Evolutionary conservation across 2,329 filamentous ascomycete genomes (phyloP), one percentile per base, ranked within the genome.

Genomic region (Lecanosticta acicola): DNA sequence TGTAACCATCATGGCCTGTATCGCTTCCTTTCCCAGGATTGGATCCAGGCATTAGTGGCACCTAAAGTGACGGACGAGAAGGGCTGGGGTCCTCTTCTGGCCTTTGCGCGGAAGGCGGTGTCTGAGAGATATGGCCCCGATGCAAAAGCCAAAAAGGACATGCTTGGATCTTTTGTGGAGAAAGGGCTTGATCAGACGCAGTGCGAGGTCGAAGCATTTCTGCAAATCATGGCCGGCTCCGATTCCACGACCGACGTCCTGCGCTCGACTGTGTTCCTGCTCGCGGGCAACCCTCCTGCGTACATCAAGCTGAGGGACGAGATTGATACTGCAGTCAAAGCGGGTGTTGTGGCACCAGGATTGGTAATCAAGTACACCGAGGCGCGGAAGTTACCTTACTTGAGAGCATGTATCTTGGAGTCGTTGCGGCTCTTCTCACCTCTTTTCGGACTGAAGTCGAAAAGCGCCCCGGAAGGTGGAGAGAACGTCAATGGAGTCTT

Each of bases 181-280:
- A 67, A 73, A 53, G 67, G 66, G 53, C 52, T 74, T 0, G 51
- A 59, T 48, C 49, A 66, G 59, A 16, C 63, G 14, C 56, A 70
- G 46, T 67, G 50, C 55, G 71, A 58, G 62, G 66, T 57, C 49
- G 70, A 73, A 51, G 62, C 62, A 1, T 50, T 67, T 18, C 45
- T 70, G 36, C 66, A 70, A 47, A 69, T 73, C 46, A 51, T 78
- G 19, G 76, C 76, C 3, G 78, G 77, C 9, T 73, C 75, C 0
- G 77, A 80, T 46, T 78, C 75, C 0, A 76, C 75, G 0, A 73
- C 77, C 1, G 76, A 74, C 0, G 70, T 70, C 4, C 70, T 81
- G 14, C 69, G 76, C 3, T 66, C 66, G 16, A 76, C 69, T 1
- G 52, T 80, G 39, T 67, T 77, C 17, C 66, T 74, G 49, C 54